Evolutionary conservation across 208 protist genomes (phyloP), one percentile per base, ranked within the genome.

Genomic region (Crithidia expoeki): DNA sequence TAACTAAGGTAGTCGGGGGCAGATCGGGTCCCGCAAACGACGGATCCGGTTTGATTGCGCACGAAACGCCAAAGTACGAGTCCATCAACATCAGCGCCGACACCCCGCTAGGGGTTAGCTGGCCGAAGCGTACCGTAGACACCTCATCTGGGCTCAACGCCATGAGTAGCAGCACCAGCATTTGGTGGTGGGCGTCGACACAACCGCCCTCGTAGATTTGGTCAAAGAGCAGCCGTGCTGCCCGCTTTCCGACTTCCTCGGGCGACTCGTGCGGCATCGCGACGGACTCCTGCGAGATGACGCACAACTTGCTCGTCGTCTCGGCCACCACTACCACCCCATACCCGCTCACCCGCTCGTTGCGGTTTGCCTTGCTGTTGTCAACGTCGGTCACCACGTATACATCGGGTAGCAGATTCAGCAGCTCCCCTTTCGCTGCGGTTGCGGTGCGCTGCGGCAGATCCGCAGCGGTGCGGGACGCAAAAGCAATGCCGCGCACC

Each of bases 351-450:
- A 79, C 49, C 2, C 53, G 66, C 23, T 79, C 66, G 21, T 72
- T 84, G 51, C 79, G 73, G 51, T 78, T 73, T 2, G 60, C 70
- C 65, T 88, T 86, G 19, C 79, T 69, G 32, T 75, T 86, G 71
- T 97, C 90, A 32, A 95, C 80, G 78, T 98, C 95, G 14, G 93
- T 96, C 50, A 96, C 89, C 30, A 98, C 83, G 76, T 97, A 97
- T 47, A 98, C 88, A 75, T 98, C 94, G 0, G 95, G 93, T 28
- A 98, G 66, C n/a, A 97, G 58, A 49, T 94, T 81, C 19, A 97
- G 81, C 68, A 98, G 79, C 21, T 94, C 83, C 6, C 92, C 91
- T 60, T 97, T 96, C 11, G 94, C 86, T 4, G 90, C 83, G 7
- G 90, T 94, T 19, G 94, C 94, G 5, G 85, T 79, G 34, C 94